These are phyloP conservation scores for Colletotrichum caudatum DNA, from an alignment of 2,329 filamentous ascomycete genomes.

Conservation along the genomic window DNA sequence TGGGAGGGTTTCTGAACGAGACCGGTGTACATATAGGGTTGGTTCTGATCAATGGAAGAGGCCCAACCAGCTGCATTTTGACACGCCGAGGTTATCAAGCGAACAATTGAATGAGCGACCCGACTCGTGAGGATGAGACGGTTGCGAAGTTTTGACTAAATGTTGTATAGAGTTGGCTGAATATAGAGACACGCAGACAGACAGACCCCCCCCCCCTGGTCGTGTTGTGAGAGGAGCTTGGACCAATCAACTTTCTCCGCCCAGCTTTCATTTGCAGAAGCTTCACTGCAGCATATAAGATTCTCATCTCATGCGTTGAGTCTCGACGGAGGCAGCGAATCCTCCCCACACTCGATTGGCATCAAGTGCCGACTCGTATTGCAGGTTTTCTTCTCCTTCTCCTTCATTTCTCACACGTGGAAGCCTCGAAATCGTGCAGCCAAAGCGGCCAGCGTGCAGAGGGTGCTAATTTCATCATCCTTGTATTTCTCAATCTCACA, in stretches of 20 bases:
- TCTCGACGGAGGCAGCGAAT: not conserved
- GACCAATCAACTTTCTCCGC: constrained; percentile 21
- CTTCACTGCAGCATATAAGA: constrained; percentile 19
- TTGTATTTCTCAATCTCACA: not conserved
- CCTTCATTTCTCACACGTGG: no score
- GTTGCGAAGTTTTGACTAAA: not conserved
- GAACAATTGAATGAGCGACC: not conserved
- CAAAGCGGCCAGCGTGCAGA: not conserved
- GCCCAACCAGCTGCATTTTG: not conserved
- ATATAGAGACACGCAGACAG: no score
- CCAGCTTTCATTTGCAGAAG: constrained; percentile 27
- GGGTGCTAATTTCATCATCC: not conserved
- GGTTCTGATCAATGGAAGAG: constrained; percentile 21
- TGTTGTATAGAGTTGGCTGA: not conserved
- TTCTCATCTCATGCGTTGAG: not conserved
- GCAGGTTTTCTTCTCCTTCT: not conserved
- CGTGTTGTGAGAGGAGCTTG: constrained; percentile 12
- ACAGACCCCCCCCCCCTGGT: constrained; percentile 3
- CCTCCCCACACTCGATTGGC: not conserved
- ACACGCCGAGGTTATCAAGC: not conserved
- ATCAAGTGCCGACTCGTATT: not conserved
- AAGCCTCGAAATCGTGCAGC: not conserved
- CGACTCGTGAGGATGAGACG: not conserved
- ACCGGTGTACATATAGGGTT: constrained; percentile 14
- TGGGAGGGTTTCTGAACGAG: not conserved